Evolutionary conservation across 2,329 filamentous ascomycete species (phyloP).

Genomic region (Scedosporium aurantiacum): DNA sequence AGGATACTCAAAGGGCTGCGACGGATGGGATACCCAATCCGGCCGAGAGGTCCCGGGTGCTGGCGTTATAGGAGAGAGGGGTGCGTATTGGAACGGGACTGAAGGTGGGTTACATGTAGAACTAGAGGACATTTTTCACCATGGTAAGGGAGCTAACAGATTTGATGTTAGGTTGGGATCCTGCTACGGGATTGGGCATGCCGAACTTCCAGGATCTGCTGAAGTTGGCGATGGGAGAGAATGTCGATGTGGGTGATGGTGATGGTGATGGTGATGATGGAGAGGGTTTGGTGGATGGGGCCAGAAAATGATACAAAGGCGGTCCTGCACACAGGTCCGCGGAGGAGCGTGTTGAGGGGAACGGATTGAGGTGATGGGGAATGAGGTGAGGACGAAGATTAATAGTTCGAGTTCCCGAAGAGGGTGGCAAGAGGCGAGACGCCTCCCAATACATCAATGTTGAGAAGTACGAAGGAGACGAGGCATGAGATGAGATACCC

Average conservation of each 20-base stretch:
- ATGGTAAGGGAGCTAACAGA: constrained; percentile 11
- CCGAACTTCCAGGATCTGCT: constrained; percentile 4
- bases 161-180: constrained; percentile 22
- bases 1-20: not conserved
- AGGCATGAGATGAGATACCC: too few species aligned
- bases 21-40: constrained; percentile 14
- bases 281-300: not conserved
- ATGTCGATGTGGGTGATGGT: not conserved
- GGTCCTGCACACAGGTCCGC: not conserved
- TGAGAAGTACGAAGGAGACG: too few species aligned
- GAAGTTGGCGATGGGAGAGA: not conserved
- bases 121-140: constrained; percentile 17
- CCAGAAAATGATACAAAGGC: not conserved
- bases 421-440: too few species aligned
- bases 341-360: too few species aligned
- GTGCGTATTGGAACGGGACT: constrained; percentile 21
- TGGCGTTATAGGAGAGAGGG: constrained; percentile 14
- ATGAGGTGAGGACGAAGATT: too few species aligned
- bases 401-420: too few species aligned
- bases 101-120: constrained; percentile 17
- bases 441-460: too few species aligned
- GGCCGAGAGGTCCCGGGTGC: constrained; percentile 14
- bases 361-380: too few species aligned
- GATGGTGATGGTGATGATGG: not conserved
- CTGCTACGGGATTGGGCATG: constrained; percentile 30